Base-by-base conservation (phyloP, 176 grass and related monocot genomes). In the Oryza rufipogon region DNA sequence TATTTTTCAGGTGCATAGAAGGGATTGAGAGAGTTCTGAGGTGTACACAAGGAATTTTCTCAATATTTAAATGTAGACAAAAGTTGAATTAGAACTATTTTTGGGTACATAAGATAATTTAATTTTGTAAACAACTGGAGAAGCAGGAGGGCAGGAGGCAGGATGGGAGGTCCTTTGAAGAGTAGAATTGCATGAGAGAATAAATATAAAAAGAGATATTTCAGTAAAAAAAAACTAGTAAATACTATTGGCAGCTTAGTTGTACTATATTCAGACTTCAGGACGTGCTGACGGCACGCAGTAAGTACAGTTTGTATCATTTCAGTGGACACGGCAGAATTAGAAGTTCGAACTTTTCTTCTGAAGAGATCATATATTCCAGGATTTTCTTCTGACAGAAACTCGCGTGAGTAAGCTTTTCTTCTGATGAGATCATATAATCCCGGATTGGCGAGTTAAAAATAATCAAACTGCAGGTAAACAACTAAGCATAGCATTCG, bases 1-100 rank as follows among this genome's bases (percentile, higher is more conserved):
- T n/a, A n/a, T n/a, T n/a, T n/a, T n/a, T n/a, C n/a, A n/a, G n/a
- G n/a, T n/a, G n/a, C n/a, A n/a, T n/a, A n/a, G n/a, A n/a, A n/a
- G n/a, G n/a, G n/a, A n/a, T n/a, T n/a, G n/a, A n/a, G n/a, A n/a
- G n/a, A n/a, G n/a, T n/a, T n/a, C n/a, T n/a, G n/a, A n/a, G n/a
- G n/a, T n/a, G n/a, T n/a, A n/a, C n/a, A n/a, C n/a, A n/a, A n/a
- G n/a, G n/a, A n/a, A n/a, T n/a, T n/a, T n/a, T n/a, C n/a, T n/a
- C n/a, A 49, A 15, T 56, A 7, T 56, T 49, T 56, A 22, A 12
- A 6, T 14, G 9, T 69, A 47, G 70, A 75, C 77, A 46, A 45
- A 46, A 45, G 46, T 86, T 68, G n/a, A 78, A 52, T 70, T 64
- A 34, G 65, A 52, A 46, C 26, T 5, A 25, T 65, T 68, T 22